Evolutionary conservation across 2,329 filamentous ascomycete genomes (phyloP).

Genomic region (Claviceps digitariae): DNA sequence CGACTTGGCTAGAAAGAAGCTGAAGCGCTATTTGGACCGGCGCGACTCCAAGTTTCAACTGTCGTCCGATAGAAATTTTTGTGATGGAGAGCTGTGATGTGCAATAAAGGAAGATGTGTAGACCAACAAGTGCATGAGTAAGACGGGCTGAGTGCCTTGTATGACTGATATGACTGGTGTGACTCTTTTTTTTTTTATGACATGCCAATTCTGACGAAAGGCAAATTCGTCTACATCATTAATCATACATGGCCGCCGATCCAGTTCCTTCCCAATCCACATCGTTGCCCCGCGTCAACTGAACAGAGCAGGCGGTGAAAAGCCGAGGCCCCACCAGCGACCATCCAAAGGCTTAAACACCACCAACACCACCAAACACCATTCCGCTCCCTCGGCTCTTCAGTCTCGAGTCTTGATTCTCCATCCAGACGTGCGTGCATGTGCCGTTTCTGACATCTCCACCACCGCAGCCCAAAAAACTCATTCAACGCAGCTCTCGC

Average conservation of each 20-base stretch:
- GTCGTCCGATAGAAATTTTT: not conserved
- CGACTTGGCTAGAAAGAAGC: not conserved
- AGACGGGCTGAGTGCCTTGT: not conserved
- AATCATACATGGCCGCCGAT: too few relatives aligned
- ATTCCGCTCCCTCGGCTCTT: not conserved
- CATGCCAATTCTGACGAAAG: too few relatives aligned
- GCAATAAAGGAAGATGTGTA: too few relatives aligned
- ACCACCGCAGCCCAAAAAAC: not conserved
- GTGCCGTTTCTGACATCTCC: not conserved
- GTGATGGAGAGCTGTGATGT: too few relatives aligned
- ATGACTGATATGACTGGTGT: too few relatives aligned
- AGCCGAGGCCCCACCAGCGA: not conserved
- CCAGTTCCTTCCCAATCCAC: too few relatives aligned
- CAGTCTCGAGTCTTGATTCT: too few relatives aligned
- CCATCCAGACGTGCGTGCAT: not conserved
- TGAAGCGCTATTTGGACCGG: not conserved
- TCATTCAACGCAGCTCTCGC: not conserved
- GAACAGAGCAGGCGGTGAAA: slow-evolving; percentile 5
- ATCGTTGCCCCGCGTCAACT: not conserved
- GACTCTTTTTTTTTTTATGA: too few relatives aligned
- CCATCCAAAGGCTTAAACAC: not conserved
- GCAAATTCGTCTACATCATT: too few relatives aligned
- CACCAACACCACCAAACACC: not conserved
- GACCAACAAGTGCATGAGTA: not conserved
- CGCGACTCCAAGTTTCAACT: too few relatives aligned